Evolutionary conservation across 139 green algal species (phyloP), one percentile per base, ranked within the genome.

Genomic region (Haematococcus lacustris): DNA sequence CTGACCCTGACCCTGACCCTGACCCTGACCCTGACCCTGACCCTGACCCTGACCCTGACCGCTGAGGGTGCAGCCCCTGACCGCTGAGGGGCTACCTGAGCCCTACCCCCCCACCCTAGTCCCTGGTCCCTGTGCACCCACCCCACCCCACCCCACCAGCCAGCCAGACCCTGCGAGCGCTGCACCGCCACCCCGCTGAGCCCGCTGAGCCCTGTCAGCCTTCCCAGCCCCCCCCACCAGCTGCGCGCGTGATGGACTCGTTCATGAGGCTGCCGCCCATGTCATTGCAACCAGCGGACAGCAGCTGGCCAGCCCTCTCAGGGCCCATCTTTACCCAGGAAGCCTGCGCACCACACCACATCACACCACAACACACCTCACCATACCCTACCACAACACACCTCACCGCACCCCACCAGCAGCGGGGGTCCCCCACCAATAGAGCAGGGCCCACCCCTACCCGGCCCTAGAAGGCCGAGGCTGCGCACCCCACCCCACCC

Each of bases 261-360:
- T 97, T 96, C 91, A 97, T 97, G 37, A 97, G 77, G 1, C 73
- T 73, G 23, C 93, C 93, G 50, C 93, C 93, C 89, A 97, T 94
- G 83, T 97, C 93, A 65, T 97, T 97, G 72, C 86, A 93, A 17
- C 93, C 93, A 5, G 79, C 82, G 28, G 67, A 57, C 72, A 97
- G 76, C 68, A 97, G 87, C 72, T 70, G 13, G 0, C 71, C 76
- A 5, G 90, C 92, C 2, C 61, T 73, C 25, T 85, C 34, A 0
- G 88, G 90, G 1, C 93, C 93, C 91, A 97, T 94, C 78, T 97
- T 97, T 3, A 96, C 89, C 92, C 92, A 96, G 51, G 71, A 89
- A 23, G 57, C 82, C 74, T n/a, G n/a, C n/a, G n/a, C n/a, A n/a
- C n/a, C n/a, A n/a, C n/a, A n/a, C n/a, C n/a, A n/a, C n/a, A n/a